Percentiles rank a stretch among this genome's conserved stretches.
Conservation (phyloP, 2,329 filamentous ascomycete species). For the Fusarium annulatum region DNA sequence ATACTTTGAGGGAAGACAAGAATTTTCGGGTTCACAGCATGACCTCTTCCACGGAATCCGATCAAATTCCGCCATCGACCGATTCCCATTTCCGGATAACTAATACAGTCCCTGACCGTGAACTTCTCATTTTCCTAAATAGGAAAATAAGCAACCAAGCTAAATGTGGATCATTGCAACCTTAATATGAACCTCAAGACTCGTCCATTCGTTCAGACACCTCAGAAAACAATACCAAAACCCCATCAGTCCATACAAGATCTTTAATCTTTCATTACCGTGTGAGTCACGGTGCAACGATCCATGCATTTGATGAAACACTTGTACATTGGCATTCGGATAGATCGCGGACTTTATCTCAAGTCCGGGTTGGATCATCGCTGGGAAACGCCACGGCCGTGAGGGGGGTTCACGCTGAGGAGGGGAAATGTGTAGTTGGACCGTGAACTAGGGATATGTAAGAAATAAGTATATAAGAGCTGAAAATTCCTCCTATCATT, state of each 20-base stretch:
- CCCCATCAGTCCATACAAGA: not conserved
- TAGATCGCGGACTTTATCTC: slow-evolving; percentile 13
- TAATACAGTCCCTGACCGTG: not conserved
- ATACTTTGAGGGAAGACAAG: not conserved
- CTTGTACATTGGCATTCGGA: not conserved
- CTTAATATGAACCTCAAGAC: not conserved
- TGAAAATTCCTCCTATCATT: not conserved
- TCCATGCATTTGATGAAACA: not conserved
- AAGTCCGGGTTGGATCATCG: slow-evolving; percentile 18
- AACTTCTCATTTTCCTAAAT: slow-evolving; percentile 3
- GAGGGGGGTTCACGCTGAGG: slow-evolving; percentile 22
- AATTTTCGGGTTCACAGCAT: not conserved
- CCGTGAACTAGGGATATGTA: slow-evolving; percentile 17
- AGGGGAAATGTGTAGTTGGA: slow-evolving; percentile 9
- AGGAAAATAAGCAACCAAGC: slow-evolving; percentile 6
- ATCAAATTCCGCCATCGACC: not conserved
- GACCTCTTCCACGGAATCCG: not conserved
- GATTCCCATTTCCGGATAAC: not conserved
- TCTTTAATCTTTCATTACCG: not conserved
- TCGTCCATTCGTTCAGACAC: not conserved
- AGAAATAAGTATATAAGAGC: slow-evolving; percentile 16
- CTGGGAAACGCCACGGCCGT: not conserved
- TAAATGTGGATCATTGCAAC: not conserved
- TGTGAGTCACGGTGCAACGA: not conserved
- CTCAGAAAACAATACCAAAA: not conserved